Evolutionary conservation across 2,329 filamentous ascomycete species (phyloP), one percentile per base, ranked within the genome.

Genomic region (Fusarium clavum): DNA sequence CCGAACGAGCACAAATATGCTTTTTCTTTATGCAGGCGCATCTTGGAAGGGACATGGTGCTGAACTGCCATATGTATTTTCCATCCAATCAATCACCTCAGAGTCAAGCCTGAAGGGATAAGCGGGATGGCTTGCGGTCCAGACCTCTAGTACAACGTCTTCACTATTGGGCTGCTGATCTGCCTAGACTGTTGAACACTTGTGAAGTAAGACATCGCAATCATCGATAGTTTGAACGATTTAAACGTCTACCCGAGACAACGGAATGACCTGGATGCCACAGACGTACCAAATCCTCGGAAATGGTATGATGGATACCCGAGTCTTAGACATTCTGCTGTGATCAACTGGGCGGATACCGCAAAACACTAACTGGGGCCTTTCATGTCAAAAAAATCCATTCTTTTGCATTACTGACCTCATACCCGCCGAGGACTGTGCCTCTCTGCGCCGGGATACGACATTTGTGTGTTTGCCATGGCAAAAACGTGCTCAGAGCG

Each of bases 331-430:
- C 48, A 40, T 11, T 43, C 51, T 46, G 27, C 25, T 22, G 43
- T 38, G 12, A 22, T 24, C 43, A 40, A 34, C 38, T 64, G 41
- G 20, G 34, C 38, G 44, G 45, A 48, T 54, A 45, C 32, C 64
- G 41, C 30, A 41, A 29, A 46, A 46, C 30, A 43, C 49, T 38
- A 22, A 29, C 46, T 32, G 53, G 32, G 54, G 30, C 43, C 40
- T 54, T 25, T 46, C 52, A 30, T 10, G 51, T 29, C 56, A 56
- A 53, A 27, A 27, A 41, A 52, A 12, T 5, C 18, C 51, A 38
- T 18, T 24, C 48, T 41, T 54, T 20, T 57, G 63, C 67, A 56
- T 32, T 57, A 47, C 51, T 30, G 54, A 34, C 38, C 46, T 47
- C 46, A 13, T 25, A 49, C 29, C 18, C 20, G 34, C 41, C 14